Conservation (phyloP, 176 grass and related monocot species). For the Triticum timopheevii region DNA sequence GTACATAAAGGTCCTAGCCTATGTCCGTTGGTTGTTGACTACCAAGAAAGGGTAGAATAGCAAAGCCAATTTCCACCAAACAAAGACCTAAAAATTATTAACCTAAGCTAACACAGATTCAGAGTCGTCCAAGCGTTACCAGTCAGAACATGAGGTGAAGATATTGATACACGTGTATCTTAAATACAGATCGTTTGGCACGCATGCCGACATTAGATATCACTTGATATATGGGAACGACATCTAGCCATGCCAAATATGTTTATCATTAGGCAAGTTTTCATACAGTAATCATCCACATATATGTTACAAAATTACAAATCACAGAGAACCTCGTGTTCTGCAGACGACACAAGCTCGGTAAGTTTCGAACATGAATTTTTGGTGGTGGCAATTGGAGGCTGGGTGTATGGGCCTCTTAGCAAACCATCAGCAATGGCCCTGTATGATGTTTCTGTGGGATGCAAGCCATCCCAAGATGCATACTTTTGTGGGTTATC, state of each 20-base stretch:
- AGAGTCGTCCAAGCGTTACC: background rate
- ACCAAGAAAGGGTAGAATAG: too few relatives aligned
- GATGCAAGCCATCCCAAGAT: conserved; percentile 78
- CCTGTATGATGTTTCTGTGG: conserved; percentile 57
- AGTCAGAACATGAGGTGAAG: background rate
- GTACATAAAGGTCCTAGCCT: too few relatives aligned
- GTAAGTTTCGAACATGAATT: conserved; percentile 35
- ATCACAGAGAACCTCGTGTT: conserved; percentile 46
- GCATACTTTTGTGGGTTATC: conserved; percentile 52
- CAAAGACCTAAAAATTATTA: too few relatives aligned
- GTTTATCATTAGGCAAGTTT: background rate
- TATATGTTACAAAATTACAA: conserved; percentile 27
- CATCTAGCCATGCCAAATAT: background rate
- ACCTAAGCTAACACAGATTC: too few relatives aligned
- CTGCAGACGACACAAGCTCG: conserved; percentile 24
- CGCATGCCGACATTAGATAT: background rate
- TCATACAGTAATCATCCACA: background rate
- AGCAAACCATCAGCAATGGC: conserved; percentile 59
- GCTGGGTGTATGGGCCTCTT: conserved; percentile 38
- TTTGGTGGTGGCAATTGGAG: conserved; percentile 34
- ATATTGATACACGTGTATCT: background rate
- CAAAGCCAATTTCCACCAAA: too few relatives aligned
- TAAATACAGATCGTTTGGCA: background rate
- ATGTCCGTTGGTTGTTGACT: too few relatives aligned
- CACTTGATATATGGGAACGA: background rate